phyloP scores from a whole-genome alignment of 345 rosid species.

The Linum tenue region DNA sequence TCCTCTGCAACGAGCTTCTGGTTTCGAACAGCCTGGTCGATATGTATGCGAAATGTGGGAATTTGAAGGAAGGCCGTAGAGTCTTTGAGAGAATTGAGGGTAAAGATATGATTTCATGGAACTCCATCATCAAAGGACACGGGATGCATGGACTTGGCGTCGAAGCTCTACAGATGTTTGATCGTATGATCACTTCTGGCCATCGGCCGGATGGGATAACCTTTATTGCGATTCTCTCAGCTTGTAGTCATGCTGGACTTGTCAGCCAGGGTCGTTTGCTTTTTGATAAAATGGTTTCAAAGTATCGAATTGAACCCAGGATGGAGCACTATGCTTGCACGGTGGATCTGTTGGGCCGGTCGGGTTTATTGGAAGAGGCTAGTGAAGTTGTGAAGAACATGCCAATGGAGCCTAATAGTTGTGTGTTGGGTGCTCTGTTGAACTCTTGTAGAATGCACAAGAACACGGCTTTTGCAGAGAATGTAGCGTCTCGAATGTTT shows the following conservation, averaged over 20 bases:
- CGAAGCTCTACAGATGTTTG: slow-evolving; percentile 39
- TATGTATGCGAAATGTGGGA: slow-evolving; percentile 68
- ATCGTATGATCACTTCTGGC: slow-evolving; percentile 43
- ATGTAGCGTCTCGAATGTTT: slow-evolving; percentile 31
- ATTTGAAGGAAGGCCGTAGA: slow-evolving; percentile 30
- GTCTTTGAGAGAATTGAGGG: slow-evolving; percentile 38
- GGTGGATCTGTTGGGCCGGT: slow-evolving; percentile 69
- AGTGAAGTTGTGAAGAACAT: slow-evolving; percentile 43
- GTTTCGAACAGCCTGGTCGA: slow-evolving; percentile 59
- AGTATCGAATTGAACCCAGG: slow-evolving; percentile 37
- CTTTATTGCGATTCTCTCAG: slow-evolving; percentile 67
- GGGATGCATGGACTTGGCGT: slow-evolving; percentile 59
- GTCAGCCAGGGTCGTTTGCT: slow-evolving; percentile 42
- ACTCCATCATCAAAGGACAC: slow-evolving; percentile 53
- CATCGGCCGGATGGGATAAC: slow-evolving; percentile 47
- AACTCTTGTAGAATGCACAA: slow-evolving; percentile 67
- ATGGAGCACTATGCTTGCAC: slow-evolving; percentile 67
- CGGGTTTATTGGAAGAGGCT: slow-evolving; percentile 55
- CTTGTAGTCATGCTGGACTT: slow-evolving; percentile 70
- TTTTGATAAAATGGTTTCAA: slow-evolving; percentile 33
- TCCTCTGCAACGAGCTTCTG: slow-evolving; percentile 40
- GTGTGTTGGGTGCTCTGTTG: slow-evolving; percentile 61
- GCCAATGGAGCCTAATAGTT: slow-evolving; percentile 54
- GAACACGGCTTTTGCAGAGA: slow-evolving; percentile 35
- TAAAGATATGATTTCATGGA: slow-evolving; percentile 54